Evolutionary conservation across 2,329 filamentous ascomycete genomes (phyloP).

Genomic region (Metarhizium anisopliae): DNA sequence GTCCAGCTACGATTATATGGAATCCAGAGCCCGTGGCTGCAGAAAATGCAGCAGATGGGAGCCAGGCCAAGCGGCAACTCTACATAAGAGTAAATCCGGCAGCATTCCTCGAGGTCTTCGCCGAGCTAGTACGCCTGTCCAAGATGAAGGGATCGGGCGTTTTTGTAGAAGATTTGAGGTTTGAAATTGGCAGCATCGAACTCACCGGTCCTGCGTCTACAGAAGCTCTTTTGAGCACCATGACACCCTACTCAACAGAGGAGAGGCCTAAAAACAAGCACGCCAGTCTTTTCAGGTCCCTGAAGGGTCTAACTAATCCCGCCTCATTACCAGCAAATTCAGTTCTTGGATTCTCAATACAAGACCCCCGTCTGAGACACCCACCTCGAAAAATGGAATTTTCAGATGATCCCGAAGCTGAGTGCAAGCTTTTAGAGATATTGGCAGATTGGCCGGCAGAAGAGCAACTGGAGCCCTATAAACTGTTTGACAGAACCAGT

Average conservation of each 20-base stretch:
- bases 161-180: constrained; percentile 59
- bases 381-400: constrained; percentile 53
- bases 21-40: constrained; percentile 35
- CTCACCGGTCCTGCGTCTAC: constrained; percentile 62
- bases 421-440: constrained; percentile 42
- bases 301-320: constrained; percentile 56
- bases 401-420: constrained; percentile 27
- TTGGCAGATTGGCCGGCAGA: constrained; percentile 64
- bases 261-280: constrained; percentile 26
- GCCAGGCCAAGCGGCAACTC: constrained; percentile 32
- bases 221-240: constrained; percentile 62
- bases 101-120: constrained; percentile 62
- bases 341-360: constrained; percentile 61
- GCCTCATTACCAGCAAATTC: constrained; percentile 60
- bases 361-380: constrained; percentile 73
- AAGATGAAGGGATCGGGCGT: constrained; percentile 54
- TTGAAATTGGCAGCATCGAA: constrained; percentile 54
- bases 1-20: constrained; percentile 70
- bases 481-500: constrained; percentile 59
- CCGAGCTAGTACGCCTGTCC: constrained; percentile 47
- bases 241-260: constrained; percentile 42
- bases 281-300: constrained; percentile 38
- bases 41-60: constrained; percentile 14
- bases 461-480: constrained; percentile 31
- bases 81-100: constrained; percentile 77